Evolutionary conservation across 805 yeast species (phyloP), one percentile per base, ranked within the genome.

Genomic region (Saturnispora quitensis): DNA sequence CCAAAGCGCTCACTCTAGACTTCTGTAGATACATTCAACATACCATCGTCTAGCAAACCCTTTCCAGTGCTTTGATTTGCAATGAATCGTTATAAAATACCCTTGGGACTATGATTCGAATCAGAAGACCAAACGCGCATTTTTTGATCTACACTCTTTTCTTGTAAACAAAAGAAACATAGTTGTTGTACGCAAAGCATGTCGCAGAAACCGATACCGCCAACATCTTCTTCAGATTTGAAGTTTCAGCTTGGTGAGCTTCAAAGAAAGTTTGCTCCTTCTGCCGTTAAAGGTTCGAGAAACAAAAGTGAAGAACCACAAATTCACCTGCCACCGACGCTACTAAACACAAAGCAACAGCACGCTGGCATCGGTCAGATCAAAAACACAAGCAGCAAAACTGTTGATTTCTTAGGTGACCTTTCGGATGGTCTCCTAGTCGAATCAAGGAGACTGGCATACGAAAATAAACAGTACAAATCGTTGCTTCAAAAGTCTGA

Each of bases 381-480:
- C n/a, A 33, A 47, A 20, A 42, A 31, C 20, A n/a, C 80, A 80
- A 40, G 45, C 22, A 53, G 49, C 20, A 80, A 80, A 56, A 86
- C 84, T 54, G 79, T 84, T 71, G 79, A 80, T 61, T 85, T 85
- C 61, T 81, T 84, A 15, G 84, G 84, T 53, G 88, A 86, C 4
- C 66, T 86, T 51, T 82, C 89, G 67, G 90, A 86, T 58, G 83
- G 82, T 47, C 69, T 86, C 55, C 70, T 86, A 15, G 69, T 76
- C 34, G 89, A 85, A 65, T 84, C 90, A 56, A 75, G 91, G 57
- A 73, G 83, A 54, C 70, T 86, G 51, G 81, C 80, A 44, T 80
- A 84, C 13, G 88, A 84, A 56, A 84, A 81, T 63, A 74, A 73
- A 52, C 71, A 68, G 57, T 70, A 72, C 55, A 75, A 75, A 55